Percentiles rank a stretch among this genome's conserved stretches.
Evolutionary conservation across 2,329 filamentous ascomycete species (phyloP).

Genomic region (Colletotrichum gloeosporioides): DNA sequence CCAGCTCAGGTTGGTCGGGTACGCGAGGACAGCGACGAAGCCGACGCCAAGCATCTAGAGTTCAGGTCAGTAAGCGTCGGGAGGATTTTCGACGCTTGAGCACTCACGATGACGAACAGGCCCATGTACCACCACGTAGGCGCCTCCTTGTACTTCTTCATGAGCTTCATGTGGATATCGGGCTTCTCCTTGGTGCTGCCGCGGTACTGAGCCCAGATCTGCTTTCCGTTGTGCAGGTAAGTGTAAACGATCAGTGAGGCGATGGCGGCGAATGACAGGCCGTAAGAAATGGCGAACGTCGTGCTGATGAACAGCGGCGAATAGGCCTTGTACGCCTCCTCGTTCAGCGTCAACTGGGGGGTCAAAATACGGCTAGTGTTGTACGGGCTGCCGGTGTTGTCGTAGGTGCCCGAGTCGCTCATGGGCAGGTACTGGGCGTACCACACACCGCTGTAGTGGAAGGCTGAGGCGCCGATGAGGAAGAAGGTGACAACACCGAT

Average conservation of each 20-base stretch:
- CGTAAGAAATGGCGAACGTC: conserved; percentile 73
- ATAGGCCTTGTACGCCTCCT: conserved; percentile 68
- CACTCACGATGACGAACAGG: conserved; percentile 59
- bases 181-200: conserved; percentile 65
- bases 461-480: conserved; percentile 59
- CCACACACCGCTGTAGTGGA: conserved; percentile 73
- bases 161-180: conserved; percentile 69
- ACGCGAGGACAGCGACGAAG: conserved; percentile 61
- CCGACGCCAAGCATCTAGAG: conserved; percentile 58
- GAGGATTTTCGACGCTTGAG: neutral
- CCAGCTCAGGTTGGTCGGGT: conserved; percentile 72
- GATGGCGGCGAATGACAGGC: conserved; percentile 75
- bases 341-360: conserved; percentile 65
- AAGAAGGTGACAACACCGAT: conserved; percentile 72
- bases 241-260: conserved; percentile 73
- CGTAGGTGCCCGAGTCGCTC: conserved; percentile 72
- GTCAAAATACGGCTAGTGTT: conserved; percentile 70
- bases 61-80: neutral
- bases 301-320: conserved; percentile 75
- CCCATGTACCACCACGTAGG: conserved; percentile 69
- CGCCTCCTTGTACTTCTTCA: conserved; percentile 67
- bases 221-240: conserved; percentile 68
- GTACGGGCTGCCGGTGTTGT: conserved; percentile 70
- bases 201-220: conserved; percentile 68
- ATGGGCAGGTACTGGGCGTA: conserved; percentile 71